Evolutionary conservation across 345 rosid genomes (phyloP).

Genomic region (Lepidium sativum): DNA sequence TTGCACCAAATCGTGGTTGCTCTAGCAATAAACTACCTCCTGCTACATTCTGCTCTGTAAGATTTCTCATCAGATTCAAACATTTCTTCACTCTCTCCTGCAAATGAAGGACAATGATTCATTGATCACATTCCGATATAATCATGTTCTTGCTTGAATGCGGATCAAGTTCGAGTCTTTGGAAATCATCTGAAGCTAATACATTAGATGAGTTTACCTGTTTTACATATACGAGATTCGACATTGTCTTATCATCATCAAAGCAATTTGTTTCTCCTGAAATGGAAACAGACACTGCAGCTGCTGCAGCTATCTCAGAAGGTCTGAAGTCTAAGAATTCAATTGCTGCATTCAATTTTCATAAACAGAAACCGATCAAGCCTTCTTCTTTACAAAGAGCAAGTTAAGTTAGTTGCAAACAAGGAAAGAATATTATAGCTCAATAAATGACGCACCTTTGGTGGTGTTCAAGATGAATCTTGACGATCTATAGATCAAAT

Average conservation of each 20-base stretch:
- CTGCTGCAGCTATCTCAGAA: conserved; percentile 76
- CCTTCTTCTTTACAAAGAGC: background rate
- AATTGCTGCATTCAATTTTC: conserved; percentile 56
- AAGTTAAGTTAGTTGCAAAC: background rate
- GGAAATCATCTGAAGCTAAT: background rate
- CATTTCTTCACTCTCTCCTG: conserved; percentile 60
- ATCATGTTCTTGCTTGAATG: background rate
- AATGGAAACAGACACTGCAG: conserved; percentile 47
- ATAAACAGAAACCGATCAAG: conserved; percentile 11
- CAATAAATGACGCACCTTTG: conserved; percentile 36
- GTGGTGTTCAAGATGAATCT: conserved; percentile 43
- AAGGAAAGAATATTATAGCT: background rate
- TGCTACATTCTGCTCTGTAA: conserved; percentile 30
- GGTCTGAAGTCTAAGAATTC: conserved; percentile 72
- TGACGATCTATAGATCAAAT: conserved; percentile 34
- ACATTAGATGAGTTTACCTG: conserved; percentile 38
- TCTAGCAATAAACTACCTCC: conserved; percentile 4
- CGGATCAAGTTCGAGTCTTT: background rate
- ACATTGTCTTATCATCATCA: conserved; percentile 31
- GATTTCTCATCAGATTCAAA: conserved; percentile 40
- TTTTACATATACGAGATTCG: conserved; percentile 32
- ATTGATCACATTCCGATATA: background rate
- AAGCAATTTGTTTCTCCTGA: conserved; percentile 31
- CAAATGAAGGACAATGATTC: conserved; percentile 4
- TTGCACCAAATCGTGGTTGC: conserved; percentile 4